Evolutionary conservation across 306 rosid genomes (phyloP).

Genomic region (Cucurbita moschata): DNA sequence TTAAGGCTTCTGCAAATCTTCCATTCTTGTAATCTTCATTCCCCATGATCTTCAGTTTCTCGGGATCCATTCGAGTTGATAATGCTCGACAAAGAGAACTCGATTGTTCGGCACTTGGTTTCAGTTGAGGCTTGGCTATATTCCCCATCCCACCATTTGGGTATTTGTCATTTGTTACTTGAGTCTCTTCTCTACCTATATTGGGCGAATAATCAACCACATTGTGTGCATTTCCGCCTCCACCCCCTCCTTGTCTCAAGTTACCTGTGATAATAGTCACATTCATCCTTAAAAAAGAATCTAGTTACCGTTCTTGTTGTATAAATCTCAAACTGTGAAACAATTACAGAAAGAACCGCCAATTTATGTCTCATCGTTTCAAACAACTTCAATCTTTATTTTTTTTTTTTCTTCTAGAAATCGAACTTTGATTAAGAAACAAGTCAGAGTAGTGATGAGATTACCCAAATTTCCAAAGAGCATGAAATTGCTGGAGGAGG

Average conservation of each 20-base stretch:
- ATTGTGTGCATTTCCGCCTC: constrained; percentile 6
- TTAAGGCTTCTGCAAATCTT: constrained; percentile 68
- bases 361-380: no score
- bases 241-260: constrained; percentile 32
- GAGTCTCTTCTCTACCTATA: constrained; percentile 19
- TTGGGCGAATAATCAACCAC: constrained; percentile 26
- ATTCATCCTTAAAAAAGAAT: neutral
- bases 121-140: neutral
- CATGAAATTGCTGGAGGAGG: constrained; percentile 82
- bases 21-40: constrained; percentile 88
- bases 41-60: constrained; percentile 71
- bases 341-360: no score
- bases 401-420: no score
- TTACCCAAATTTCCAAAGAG: constrained; percentile 49
- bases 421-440: no score
- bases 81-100: constrained; percentile 52
- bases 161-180: constrained; percentile 5
- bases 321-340: no score
- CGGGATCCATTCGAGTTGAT: constrained; percentile 87
- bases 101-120: constrained; percentile 8
- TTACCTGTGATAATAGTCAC: constrained; percentile 11
- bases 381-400: no score
- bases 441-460: neutral
- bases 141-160: constrained; percentile 11
- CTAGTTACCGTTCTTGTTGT: neutral